A percentile compares a stretch with the other conserved stretches of the same genome.
These are phyloP conservation scores for Fusarium bactridioides DNA, from an alignment of 2,329 filamentous ascomycete genomes.

Conservation along the genomic window DNA sequence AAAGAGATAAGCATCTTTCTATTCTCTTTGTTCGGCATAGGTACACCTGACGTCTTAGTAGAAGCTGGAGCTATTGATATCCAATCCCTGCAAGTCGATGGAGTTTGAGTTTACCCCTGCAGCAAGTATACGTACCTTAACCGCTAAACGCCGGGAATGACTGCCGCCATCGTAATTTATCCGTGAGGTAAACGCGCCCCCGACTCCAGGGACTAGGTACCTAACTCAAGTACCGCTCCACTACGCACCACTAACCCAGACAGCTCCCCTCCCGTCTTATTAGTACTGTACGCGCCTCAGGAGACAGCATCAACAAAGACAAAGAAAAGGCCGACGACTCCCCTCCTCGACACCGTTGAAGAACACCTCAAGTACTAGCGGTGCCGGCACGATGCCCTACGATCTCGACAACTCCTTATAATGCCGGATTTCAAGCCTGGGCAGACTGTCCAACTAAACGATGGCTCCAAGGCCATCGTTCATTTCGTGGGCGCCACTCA, in stretches of 20 bases:
- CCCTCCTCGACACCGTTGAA: neutral
- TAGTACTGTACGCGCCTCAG: constrained; percentile 34
- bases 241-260: constrained; percentile 2
- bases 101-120: constrained; percentile 18
- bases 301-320: constrained; percentile 22
- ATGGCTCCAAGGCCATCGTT: constrained; percentile 79
- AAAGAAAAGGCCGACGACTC: neutral
- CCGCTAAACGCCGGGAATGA: constrained; percentile 23
- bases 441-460: constrained; percentile 79
- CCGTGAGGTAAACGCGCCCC: constrained; percentile 39
- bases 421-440: constrained; percentile 69
- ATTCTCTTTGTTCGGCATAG: neutral
- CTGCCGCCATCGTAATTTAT: constrained; percentile 43
- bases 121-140: constrained; percentile 21
- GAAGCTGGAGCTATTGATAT: constrained; percentile 1
- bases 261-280: constrained; percentile 29
- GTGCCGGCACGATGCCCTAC: constrained; percentile 46
- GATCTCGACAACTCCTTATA: constrained; percentile 34
- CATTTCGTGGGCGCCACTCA: constrained; percentile 82
- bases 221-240: constrained; percentile 9
- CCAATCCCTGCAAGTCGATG: neutral
- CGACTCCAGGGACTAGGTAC: constrained; percentile 18
- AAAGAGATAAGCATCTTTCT: neutral
- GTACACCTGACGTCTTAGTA: constrained; percentile 1
- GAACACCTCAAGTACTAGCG: constrained; percentile 1